These are phyloP conservation scores for Hypoxylon cercidicola DNA, from an alignment of 495 filamentous ascomycete species.

Conservation along the genomic window DNA sequence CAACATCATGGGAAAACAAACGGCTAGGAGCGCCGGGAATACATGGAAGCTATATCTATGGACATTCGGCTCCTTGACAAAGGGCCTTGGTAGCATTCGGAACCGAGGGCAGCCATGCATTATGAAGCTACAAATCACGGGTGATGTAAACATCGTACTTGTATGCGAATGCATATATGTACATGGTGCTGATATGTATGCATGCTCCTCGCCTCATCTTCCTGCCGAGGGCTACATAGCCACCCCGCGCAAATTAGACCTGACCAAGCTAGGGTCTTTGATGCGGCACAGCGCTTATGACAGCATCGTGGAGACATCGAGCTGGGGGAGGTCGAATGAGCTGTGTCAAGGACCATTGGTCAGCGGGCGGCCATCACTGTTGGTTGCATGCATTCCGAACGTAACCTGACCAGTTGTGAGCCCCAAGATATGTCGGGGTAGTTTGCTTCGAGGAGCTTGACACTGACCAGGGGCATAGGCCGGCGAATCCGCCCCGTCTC, in stretches of 20 bases:
- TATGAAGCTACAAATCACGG: slow-evolving; percentile 15
- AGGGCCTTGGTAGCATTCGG: slow-evolving; percentile 7
- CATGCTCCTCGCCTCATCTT: slow-evolving; percentile 28
- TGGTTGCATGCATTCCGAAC: slow-evolving; percentile 16
- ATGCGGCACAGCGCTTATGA: slow-evolving; percentile 25
- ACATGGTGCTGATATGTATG: slow-evolving; percentile 1
- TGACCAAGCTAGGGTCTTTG: slow-evolving; percentile 6
- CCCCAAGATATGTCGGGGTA: slow-evolving; percentile 11
- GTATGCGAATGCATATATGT: background rate
- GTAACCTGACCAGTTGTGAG: slow-evolving; percentile 5
- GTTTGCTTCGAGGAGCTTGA: slow-evolving; percentile 12
- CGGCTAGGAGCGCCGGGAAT: background rate
- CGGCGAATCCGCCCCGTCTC: slow-evolving; percentile 20
- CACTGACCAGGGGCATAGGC: slow-evolving; percentile 6
- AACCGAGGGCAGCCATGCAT: slow-evolving; percentile 3
- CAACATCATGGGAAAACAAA: background rate
- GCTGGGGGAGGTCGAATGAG: slow-evolving; percentile 15
- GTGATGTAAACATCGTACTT: slow-evolving; percentile 19
- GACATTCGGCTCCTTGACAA: slow-evolving; percentile 12
- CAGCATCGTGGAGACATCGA: slow-evolving; percentile 15
- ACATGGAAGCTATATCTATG: slow-evolving; percentile 11
- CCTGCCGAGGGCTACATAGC: slow-evolving; percentile 28
- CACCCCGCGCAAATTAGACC: slow-evolving; percentile 25
- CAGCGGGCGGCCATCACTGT: background rate
- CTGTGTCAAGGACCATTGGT: slow-evolving; percentile 16